Conservation (phyloP, 106 monocot species). For the Alisma plantagoaquatica region DNA sequence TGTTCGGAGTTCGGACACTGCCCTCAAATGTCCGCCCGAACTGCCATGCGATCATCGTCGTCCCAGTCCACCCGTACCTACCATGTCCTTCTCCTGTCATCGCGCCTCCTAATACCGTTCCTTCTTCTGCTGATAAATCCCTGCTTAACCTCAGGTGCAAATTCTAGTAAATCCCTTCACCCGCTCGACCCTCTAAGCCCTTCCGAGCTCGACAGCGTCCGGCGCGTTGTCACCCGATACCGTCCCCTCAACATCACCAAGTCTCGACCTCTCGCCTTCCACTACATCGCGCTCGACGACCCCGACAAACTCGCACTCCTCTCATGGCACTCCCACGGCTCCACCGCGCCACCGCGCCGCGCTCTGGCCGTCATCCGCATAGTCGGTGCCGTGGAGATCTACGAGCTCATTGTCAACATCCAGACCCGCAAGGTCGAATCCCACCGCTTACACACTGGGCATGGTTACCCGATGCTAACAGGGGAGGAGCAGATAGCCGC, state of each 20-base stretch:
- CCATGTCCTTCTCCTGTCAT: no score
- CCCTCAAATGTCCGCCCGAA: no score
- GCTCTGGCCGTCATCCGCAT: slow-evolving; percentile 40
- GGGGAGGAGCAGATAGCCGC: slow-evolving; percentile 34
- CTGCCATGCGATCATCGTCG: no score
- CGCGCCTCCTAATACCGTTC: slow-evolving; percentile 6
- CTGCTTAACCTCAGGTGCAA: not conserved
- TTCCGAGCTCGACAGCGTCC: slow-evolving; percentile 27
- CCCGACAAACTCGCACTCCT: slow-evolving; percentile 44
- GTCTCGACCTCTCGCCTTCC: slow-evolving; percentile 29
- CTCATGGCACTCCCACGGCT: slow-evolving; percentile 12
- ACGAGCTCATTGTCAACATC: slow-evolving; percentile 37
- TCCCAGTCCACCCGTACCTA: no score
- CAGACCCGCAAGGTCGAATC: slow-evolving; percentile 14
- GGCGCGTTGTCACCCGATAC: slow-evolving; percentile 10
- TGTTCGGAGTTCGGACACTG: no score
- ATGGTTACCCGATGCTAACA: slow-evolving; percentile 37
- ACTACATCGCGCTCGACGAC: slow-evolving; percentile 64
- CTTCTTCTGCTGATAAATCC: not conserved
- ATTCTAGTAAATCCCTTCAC: no score
- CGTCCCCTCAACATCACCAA: slow-evolving; percentile 17
- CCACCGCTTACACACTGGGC: slow-evolving; percentile 21
- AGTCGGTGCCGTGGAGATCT: slow-evolving; percentile 18
- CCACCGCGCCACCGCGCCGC: slow-evolving; percentile 11
- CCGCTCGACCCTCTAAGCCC: slow-evolving; percentile 50